Percentiles rank a stretch among this genome's conserved stretches.
Conservation (phyloP, 768 basidiomycete genomes). For the Phanerochaete carnosa region DNA sequence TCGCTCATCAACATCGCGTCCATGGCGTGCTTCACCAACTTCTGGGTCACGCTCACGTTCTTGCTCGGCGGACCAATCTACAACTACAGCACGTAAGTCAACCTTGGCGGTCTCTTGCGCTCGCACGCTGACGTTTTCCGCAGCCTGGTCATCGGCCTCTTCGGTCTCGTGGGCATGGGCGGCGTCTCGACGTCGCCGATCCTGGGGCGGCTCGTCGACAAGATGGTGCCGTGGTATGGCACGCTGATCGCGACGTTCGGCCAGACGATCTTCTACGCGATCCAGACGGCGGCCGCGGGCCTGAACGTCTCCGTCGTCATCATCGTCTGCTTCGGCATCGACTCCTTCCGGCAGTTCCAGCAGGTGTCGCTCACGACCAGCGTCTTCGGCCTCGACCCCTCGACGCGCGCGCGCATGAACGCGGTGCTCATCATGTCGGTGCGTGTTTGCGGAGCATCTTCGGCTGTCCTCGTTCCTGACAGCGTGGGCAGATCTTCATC, state of each 20-base stretch:
- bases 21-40: constrained; percentile 51
- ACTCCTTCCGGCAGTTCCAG: constrained; percentile 68
- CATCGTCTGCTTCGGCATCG: constrained; percentile 67
- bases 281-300: constrained; percentile 71
- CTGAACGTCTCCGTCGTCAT: constrained; percentile 69
- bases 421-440: constrained; percentile 73
- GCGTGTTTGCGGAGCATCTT: constrained; percentile 16
- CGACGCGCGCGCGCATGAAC: constrained; percentile 56
- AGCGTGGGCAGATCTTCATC: constrained; percentile 46
- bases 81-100: constrained; percentile 61
- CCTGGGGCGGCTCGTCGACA: constrained; percentile 66
- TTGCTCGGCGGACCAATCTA: constrained; percentile 76
- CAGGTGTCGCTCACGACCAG: constrained; percentile 65
- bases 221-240: constrained; percentile 74
- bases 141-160: constrained; percentile 44
- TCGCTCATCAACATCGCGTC: constrained; percentile 55
- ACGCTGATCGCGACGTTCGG: constrained; percentile 51
- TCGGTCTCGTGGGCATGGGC: constrained; percentile 48
- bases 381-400: constrained; percentile 32
- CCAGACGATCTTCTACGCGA: constrained; percentile 49
- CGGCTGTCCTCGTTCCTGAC: neutral
- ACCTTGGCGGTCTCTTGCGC: neutral
- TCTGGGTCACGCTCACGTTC: constrained; percentile 68
- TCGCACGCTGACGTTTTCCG: neutral
- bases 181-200: constrained; percentile 70